Percentiles rank a stretch among this genome's conserved stretches.
Conservation (phyloP, 2,329 filamentous ascomycete species). For the Hansfordia pulvinata region DNA sequence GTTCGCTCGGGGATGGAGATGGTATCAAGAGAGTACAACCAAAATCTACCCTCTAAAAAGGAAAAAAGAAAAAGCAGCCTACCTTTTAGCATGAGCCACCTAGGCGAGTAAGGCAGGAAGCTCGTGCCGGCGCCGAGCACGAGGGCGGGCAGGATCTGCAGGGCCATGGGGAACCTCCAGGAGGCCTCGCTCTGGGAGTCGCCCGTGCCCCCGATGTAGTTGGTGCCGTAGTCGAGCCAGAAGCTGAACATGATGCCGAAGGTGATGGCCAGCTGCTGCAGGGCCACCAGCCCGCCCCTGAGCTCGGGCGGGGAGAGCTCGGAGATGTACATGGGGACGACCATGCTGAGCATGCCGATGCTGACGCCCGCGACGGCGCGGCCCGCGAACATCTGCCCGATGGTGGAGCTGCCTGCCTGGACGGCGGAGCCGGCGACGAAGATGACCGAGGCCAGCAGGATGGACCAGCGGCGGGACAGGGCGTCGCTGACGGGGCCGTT, state of each 20-base stretch:
- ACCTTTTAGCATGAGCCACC: slow-evolving; percentile 55
- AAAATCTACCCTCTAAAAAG: too few species aligned
- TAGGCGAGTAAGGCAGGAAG: slow-evolving; percentile 68
- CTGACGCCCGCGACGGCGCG: slow-evolving; percentile 63
- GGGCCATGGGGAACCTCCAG: slow-evolving; percentile 60
- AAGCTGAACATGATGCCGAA: slow-evolving; percentile 53
- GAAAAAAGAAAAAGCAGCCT: too few species aligned
- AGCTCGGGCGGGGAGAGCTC: slow-evolving; percentile 29
- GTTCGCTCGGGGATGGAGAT: too few species aligned
- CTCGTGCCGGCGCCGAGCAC: slow-evolving; percentile 57
- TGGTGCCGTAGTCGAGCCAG: slow-evolving; percentile 53
- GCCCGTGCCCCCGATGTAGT: slow-evolving; percentile 45
- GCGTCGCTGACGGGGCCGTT: slow-evolving; percentile 61
- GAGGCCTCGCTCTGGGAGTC: slow-evolving; percentile 48
- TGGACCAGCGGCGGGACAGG: slow-evolving; percentile 54
- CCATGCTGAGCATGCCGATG: slow-evolving; percentile 55
- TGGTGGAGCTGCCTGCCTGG: too few species aligned
- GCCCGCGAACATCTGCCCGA: slow-evolving; percentile 51
- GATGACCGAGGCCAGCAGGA: slow-evolving; percentile 49
- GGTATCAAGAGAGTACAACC: too few species aligned
- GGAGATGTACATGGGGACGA: slow-evolving; percentile 42
- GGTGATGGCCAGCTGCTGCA: slow-evolving; percentile 37
- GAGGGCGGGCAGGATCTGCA: slow-evolving; percentile 56
- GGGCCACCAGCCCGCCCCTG: slow-evolving; percentile 26
- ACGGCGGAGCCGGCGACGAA: slow-evolving; percentile 60